These are phyloP conservation scores for Fusarium nanum DNA, from an alignment of 2,329 filamentous ascomycete genomes.

Conservation along the genomic window DNA sequence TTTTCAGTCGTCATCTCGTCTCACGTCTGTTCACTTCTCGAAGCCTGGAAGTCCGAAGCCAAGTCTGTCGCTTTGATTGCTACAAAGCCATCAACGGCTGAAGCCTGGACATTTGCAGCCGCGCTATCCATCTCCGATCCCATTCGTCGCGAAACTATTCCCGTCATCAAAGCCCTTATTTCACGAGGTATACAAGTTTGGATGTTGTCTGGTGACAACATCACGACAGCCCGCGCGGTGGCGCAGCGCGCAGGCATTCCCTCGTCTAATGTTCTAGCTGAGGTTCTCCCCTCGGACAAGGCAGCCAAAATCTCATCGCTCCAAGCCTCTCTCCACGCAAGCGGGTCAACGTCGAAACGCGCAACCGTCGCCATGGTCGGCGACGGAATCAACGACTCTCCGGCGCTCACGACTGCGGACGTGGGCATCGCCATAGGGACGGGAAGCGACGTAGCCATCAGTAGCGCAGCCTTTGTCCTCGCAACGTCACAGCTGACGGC, in stretches of 20 bases:
- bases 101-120: conserved; percentile 66
- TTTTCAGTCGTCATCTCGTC: conserved; percentile 56
- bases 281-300: conserved; percentile 87
- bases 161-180: conserved; percentile 73
- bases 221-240: conserved; percentile 84
- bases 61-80: conserved; percentile 73
- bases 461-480: conserved; percentile 83
- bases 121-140: conserved; percentile 84
- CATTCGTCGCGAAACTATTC: conserved; percentile 76
- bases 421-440: conserved; percentile 86
- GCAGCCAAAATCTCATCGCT: conserved; percentile 75
- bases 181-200: conserved; percentile 78
- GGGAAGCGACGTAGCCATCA: conserved; percentile 86
- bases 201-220: conserved; percentile 94
- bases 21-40: conserved; percentile 53
- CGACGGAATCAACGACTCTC: conserved; percentile 90
- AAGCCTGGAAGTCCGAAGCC: conserved; percentile 70
- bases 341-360: conserved; percentile 51
- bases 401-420: conserved; percentile 82
- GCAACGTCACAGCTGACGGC: conserved; percentile 76
- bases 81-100: conserved; percentile 47
- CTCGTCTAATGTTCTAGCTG: conserved; percentile 80
- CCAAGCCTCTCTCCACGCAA: conserved; percentile 63
- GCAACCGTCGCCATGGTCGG: conserved; percentile 83
- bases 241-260: conserved; percentile 81